Base-by-base conservation (phyloP, 1,284 basidiomycete genomes). In the Caloboletus firmus region DNA sequence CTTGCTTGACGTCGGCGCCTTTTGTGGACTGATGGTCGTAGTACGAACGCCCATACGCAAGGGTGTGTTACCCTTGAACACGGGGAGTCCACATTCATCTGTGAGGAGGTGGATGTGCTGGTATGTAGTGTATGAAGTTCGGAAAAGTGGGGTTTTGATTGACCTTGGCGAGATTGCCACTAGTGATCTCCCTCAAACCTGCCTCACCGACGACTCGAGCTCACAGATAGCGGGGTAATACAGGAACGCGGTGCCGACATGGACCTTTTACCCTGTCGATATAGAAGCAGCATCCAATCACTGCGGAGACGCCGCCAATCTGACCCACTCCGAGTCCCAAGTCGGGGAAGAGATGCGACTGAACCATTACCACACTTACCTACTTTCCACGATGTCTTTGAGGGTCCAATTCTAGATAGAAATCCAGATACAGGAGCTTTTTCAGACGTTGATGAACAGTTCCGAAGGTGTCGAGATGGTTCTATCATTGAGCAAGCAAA, bases 121-220 rank as follows among this genome's bases (percentile, higher is more conserved):
- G 32, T 12, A 28, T 39, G 17, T 9, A 10, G 24, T 12, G 20
- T 17, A 12, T 32, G 45, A n/a, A 30, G 24, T 24, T 20, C 3
- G 39, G 24, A 4, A 26, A 12, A n/a, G 17, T 39, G 30, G 35
- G 9, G 17, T 7, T 6, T 31, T 35, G 13, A 7, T n/a, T 18
- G 37, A 10, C 5, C n/a, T n/a, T n/a, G 13, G 17, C 4, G 36
- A 24, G n/a, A 10, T 8, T n/a, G n/a, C n/a, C 7, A 15, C 9
- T 5, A 12, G n/a, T 3, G 24, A 15, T 10, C 10, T 11, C 46
- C 40, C 50, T 63, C 63, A 51, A 51, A 53, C 44, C 45, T 7
- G 41, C 22, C 20, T 32, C 31, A 1, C 28, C 4, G n/a, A 37
- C 20, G n/a, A 17, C 28, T 11, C 4, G 12, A 18, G 17, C 3